phyloP scores from a whole-genome alignment of 2,329 filamentous ascomycete genomes.

The Hymenoscyphus infarciens region DNA sequence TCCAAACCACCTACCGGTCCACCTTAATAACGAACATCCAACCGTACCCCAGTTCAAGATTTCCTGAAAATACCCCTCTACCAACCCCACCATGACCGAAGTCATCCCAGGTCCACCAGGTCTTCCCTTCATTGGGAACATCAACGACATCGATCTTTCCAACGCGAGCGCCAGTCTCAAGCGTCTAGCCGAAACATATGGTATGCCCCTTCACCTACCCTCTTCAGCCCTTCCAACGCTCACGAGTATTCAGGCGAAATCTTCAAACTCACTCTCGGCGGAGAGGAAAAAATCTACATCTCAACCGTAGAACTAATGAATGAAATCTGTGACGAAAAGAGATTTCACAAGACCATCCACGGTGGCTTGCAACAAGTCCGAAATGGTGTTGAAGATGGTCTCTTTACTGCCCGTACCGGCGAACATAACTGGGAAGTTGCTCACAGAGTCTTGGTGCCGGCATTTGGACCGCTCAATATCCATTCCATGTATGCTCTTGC shows the following conservation, averaged over 20 bases:
- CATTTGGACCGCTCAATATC: constrained; percentile 48
- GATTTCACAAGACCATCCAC: constrained; percentile 58
- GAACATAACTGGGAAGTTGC: constrained; percentile 65
- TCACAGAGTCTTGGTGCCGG: constrained; percentile 59
- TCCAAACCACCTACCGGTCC: not conserved
- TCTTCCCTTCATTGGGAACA: constrained; percentile 63
- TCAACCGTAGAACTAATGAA: constrained; percentile 54
- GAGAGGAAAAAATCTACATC: constrained; percentile 47
- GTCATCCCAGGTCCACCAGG: constrained; percentile 62
- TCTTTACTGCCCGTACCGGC: constrained; percentile 56
- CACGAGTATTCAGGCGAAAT: constrained; percentile 42
- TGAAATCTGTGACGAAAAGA: constrained; percentile 61
- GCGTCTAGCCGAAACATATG: constrained; percentile 61
- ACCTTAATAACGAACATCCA: not conserved
- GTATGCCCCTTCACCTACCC: constrained; percentile 37
- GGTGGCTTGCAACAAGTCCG: constrained; percentile 52
- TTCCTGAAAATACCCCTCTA: not conserved
- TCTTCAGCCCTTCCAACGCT: not conserved
- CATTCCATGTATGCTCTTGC: constrained; percentile 48
- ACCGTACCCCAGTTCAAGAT: not conserved
- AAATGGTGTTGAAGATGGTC: constrained; percentile 58
- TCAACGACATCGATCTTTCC: constrained; percentile 59
- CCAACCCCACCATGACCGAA: constrained; percentile 12
- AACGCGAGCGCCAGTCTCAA: constrained; percentile 52
- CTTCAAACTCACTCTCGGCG: constrained; percentile 52